Percentiles rank a stretch among this genome's conserved stretches.
phyloP scores from a whole-genome alignment of 2,329 filamentous ascomycete species.

The Westerdykella sp. region DNA sequence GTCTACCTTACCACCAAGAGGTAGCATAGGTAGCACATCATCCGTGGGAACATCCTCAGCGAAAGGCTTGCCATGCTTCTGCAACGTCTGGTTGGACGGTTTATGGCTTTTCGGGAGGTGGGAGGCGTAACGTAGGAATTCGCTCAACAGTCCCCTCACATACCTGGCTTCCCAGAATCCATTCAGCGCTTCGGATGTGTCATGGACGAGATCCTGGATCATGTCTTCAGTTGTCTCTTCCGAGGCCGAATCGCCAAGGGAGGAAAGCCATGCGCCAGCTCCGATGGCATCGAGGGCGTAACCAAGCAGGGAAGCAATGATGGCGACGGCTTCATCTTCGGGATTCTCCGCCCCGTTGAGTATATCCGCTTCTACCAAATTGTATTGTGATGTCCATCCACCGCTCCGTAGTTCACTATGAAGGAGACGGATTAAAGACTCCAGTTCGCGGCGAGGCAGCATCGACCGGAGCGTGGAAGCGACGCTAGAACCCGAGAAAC shows the following conservation, averaged over 20 bases:
- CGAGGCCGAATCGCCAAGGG: slow-evolving; percentile 42
- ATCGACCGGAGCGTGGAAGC: slow-evolving; percentile 58
- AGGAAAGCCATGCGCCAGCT: slow-evolving; percentile 61
- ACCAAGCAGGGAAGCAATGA: slow-evolving; percentile 65
- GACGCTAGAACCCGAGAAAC: slow-evolving; percentile 55
- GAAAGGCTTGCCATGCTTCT: slow-evolving; percentile 44
- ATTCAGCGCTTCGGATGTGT: slow-evolving; percentile 65
- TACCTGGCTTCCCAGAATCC: slow-evolving; percentile 64
- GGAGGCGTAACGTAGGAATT: slow-evolving; percentile 55
- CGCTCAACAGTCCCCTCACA: slow-evolving; percentile 58
- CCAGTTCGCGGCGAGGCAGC: slow-evolving; percentile 60
- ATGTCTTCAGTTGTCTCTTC: slow-evolving; percentile 56
- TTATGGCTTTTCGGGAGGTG: slow-evolving; percentile 26
- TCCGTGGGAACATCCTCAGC: slow-evolving; percentile 41
- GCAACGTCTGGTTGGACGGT: slow-evolving; percentile 25
- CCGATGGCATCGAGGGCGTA: slow-evolving; percentile 72
- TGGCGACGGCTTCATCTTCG: slow-evolving; percentile 61
- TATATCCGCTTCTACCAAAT: slow-evolving; percentile 49
- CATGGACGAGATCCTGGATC: slow-evolving; percentile 58
- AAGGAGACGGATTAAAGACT: slow-evolving; percentile 66
- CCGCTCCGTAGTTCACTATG: slow-evolving; percentile 67
- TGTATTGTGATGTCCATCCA: slow-evolving; percentile 68
- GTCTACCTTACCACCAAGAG: slow-evolving; percentile 62
- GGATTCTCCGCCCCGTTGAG: slow-evolving; percentile 38
- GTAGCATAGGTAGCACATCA: slow-evolving; percentile 49